These are phyloP conservation scores for Chaetomiaceae sp. DNA, from an alignment of 2,329 filamentous ascomycete genomes.

Conservation along the genomic window DNA sequence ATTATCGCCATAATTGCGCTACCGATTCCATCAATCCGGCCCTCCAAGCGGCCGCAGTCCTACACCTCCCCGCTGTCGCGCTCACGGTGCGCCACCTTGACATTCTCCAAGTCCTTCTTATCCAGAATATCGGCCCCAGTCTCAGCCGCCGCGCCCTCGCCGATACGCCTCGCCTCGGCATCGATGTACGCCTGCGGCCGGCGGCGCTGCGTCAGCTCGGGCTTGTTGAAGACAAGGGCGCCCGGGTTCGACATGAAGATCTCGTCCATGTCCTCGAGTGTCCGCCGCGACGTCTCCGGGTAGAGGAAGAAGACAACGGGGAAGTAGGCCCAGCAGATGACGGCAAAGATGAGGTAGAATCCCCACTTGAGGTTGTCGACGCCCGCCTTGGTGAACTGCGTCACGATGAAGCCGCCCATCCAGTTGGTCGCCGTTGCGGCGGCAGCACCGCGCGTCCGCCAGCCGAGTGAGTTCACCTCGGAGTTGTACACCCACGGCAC, in stretches of 20 bases:
- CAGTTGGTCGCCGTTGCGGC: conserved; percentile 11
- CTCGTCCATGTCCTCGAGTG: conserved; percentile 13
- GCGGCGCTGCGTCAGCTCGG: conserved; percentile 5
- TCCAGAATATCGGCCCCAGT: not conserved
- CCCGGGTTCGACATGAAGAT: conserved; percentile 5
- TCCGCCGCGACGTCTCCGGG: conserved; percentile 8
- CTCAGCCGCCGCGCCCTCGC: conserved; percentile 1
- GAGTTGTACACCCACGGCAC: conserved; percentile 13
- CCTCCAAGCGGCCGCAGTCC: too few relatives aligned
- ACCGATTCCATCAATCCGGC: too few relatives aligned
- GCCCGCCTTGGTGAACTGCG: conserved; percentile 12
- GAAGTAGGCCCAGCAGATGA: conserved; percentile 14
- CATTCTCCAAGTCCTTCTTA: not conserved
- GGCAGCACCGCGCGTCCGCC: conserved; percentile 7
- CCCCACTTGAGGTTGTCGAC: conserved; percentile 11
- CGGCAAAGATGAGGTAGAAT: conserved; percentile 9
- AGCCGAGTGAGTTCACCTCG: conserved; percentile 10
- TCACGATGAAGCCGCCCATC: conserved; percentile 14
- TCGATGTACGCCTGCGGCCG: conserved; percentile 5
- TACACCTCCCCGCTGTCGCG: not conserved
- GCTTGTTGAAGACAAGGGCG: conserved; percentile 6
- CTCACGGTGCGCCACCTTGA: not conserved
- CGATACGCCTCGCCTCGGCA: conserved; percentile 4
- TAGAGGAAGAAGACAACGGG: conserved; percentile 12
- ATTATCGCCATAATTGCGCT: too few relatives aligned